These are phyloP conservation scores for Arachis hypogaea DNA, from an alignment of 306 rosid species.

Conservation along the genomic window DNA sequence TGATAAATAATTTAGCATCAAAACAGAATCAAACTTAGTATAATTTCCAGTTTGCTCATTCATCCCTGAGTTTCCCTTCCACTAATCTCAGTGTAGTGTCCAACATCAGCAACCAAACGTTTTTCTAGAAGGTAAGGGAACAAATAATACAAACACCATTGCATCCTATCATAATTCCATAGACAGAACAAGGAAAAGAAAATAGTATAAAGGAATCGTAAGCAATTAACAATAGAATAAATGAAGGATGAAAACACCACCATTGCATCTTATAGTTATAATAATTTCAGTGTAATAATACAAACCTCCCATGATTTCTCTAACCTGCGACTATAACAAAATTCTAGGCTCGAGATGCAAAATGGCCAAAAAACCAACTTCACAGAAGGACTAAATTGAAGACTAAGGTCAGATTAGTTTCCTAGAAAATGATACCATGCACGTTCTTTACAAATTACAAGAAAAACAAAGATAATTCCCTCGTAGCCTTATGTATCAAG, in stretches of 20 bases:
- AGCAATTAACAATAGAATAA: too few species aligned
- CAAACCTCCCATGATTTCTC: neutral
- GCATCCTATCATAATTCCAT: too few species aligned
- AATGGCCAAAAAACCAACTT: neutral
- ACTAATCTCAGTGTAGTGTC: neutral
- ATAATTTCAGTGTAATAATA: neutral
- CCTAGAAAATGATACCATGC: neutral
- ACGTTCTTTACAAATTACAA: neutral
- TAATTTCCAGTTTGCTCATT: too few species aligned
- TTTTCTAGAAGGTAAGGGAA: too few species aligned
- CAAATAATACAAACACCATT: too few species aligned
- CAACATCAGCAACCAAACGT: neutral
- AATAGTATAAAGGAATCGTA: too few species aligned
- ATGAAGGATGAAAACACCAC: too few species aligned
- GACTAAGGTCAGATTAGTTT: neutral
- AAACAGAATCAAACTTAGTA: too few species aligned
- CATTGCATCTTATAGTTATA: too few species aligned
- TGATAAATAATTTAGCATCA: too few species aligned
- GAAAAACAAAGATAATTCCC: slow-evolving; percentile 26
- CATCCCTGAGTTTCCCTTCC: neutral
- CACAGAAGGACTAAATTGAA: neutral
- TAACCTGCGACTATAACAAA: neutral
- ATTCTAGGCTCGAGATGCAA: neutral
- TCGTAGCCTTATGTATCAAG: neutral
- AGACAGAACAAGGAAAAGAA: too few species aligned